Percentiles rank a stretch among this genome's conserved stretches.
Evolutionary conservation across 164 flowering plant genomes (phyloP).

Genomic region (Vitis vinifera): ASM3070453v1 NC_081819.1:22543501-22544000

Average conservation of each 20-base stretch:
- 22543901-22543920: too few relatives aligned
- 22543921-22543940: too few relatives aligned
- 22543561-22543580: constrained; percentile 4
- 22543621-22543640: constrained; percentile 14
- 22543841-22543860: too few relatives aligned
- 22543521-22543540: constrained; percentile 1
- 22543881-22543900: too few relatives aligned
- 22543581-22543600: not conserved
- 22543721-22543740: constrained; percentile 33
- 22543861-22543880: too few relatives aligned
- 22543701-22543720: constrained; percentile 32
- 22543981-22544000: too few relatives aligned
- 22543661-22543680: constrained; percentile 43
- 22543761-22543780: constrained; percentile 13
- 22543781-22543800: not conserved
- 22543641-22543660: constrained; percentile 9
- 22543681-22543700: constrained; percentile 60
- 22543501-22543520: constrained; percentile 25
- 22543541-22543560: not conserved
- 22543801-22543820: too few relatives aligned
- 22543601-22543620: constrained; percentile 28
- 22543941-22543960: too few relatives aligned
- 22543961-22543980: too few relatives aligned
- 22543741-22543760: constrained; percentile 31
- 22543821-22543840: too few relatives aligned